Evolutionary conservation across 371 early-diverging fungal genomes (phyloP).

Genomic region (Parasitella parasitica): DNA sequence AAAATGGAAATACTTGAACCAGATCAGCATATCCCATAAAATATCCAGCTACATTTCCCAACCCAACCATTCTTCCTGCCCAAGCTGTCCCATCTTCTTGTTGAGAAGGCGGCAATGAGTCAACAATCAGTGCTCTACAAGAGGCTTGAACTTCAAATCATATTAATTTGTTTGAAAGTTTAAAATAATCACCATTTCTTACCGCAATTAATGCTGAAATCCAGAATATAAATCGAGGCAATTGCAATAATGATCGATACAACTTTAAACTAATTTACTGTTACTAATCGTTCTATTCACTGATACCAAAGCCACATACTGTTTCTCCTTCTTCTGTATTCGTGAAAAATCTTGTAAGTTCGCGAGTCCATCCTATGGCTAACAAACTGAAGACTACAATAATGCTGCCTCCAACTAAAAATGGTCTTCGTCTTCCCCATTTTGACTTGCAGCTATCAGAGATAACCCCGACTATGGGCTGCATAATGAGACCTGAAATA

Average conservation of each 20-base stretch:
- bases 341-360: conserved; percentile 56
- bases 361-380: conserved; percentile 81
- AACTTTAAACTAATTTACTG: conserved; percentile 33
- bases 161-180: too few relatives aligned
- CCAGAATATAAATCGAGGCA: conserved; percentile 78
- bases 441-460: conserved; percentile 72
- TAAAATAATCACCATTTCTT: conserved; percentile 7
- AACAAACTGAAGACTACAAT: conserved; percentile 63
- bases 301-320: conserved; percentile 15
- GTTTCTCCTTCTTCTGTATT: conserved; percentile 36
- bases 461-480: conserved; percentile 78
- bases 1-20: conserved; percentile 62
- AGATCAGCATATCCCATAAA: conserved; percentile 88
- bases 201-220: conserved; percentile 91
- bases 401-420: conserved; percentile 67
- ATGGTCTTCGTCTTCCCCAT: conserved; percentile 76
- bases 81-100: conserved; percentile 90
- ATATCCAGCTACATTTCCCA: conserved; percentile 87
- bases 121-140: conserved; percentile 88
- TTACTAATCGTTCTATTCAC: background rate
- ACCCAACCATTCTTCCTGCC: conserved; percentile 89
- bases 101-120: conserved; percentile 74
- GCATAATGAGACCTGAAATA: conserved; percentile 71
- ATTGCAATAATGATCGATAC: conserved; percentile 70
- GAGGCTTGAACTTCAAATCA: conserved; percentile 68